Evolutionary conservation across 2,329 filamentous ascomycete species (phyloP).

Genomic region (Cladosporium colombiae): DNA sequence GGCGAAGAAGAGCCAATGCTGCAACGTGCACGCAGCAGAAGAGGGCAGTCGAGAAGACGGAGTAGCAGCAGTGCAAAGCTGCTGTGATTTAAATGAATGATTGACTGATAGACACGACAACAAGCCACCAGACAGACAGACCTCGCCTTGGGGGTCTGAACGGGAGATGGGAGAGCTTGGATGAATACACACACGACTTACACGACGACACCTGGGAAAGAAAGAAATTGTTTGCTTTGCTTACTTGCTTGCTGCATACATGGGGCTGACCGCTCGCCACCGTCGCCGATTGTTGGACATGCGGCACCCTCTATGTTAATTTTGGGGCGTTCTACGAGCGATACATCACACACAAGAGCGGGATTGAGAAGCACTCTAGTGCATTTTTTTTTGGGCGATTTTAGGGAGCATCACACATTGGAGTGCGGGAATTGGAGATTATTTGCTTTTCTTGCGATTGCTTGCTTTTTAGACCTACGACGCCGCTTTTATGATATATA

Average conservation of each 20-base stretch:
- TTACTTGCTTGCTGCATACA: slow-evolving; percentile 2
- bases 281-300: slow-evolving; percentile 2
- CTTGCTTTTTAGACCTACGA: not conserved
- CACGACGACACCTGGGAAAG: not conserved
- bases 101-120: not conserved
- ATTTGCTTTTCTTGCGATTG: not conserved
- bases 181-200: slow-evolving; percentile 4
- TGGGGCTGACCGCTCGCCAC: not conserved
- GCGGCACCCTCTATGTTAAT: not conserved
- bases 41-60: not conserved
- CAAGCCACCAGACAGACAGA: not conserved
- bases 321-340: slow-evolving; percentile 1
- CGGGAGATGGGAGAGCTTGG: not conserved
- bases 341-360: not conserved
- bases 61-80: slow-evolving; percentile 3
- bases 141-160: not conserved
- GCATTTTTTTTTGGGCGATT: slow-evolving; percentile 1
- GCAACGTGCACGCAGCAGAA: slow-evolving; percentile 1
- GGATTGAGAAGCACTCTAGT: not conserved
- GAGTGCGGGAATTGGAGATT: not conserved
- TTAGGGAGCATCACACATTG: not conserved
- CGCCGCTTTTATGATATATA: not conserved
- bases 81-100: not conserved
- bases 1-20: slow-evolving; percentile 17
- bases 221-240: not conserved